phyloP scores from a whole-genome alignment of 495 filamentous ascomycete species.

The Penicillium cosmopolitanum region DNA sequence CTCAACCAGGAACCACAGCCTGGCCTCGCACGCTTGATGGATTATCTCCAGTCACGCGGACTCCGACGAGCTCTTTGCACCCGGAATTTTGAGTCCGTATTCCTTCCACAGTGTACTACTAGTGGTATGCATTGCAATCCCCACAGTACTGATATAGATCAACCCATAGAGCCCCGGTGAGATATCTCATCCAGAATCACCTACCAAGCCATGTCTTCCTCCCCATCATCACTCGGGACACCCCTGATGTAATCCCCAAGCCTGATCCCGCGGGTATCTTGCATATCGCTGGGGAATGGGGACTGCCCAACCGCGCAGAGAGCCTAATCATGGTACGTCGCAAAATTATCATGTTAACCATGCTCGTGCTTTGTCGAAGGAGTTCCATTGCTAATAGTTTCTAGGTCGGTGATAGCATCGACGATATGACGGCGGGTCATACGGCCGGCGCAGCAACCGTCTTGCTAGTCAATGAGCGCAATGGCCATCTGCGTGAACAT shows the following conservation, averaged over 20 bases:
- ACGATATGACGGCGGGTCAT: constrained; percentile 90
- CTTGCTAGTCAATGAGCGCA: constrained; percentile 79
- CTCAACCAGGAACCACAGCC: constrained; percentile 74
- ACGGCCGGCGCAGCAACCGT: constrained; percentile 88
- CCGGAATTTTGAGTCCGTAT: constrained; percentile 78
- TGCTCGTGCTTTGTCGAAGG: no score
- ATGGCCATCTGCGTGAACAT: constrained; percentile 71
- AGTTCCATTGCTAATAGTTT: neutral
- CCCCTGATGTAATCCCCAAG: constrained; percentile 70
- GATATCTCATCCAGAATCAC: constrained; percentile 74
- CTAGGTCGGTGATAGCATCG: constrained; percentile 85
- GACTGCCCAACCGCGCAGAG: constrained; percentile 53
- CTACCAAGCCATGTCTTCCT: constrained; percentile 67
- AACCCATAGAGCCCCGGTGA: constrained; percentile 57
- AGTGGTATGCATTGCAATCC: neutral
- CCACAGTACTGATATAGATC: neutral
- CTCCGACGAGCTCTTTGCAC: constrained; percentile 87
- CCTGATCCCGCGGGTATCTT: constrained; percentile 86
- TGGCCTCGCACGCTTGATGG: constrained; percentile 74
- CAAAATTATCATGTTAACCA: neutral
- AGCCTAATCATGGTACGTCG: constrained; percentile 58
- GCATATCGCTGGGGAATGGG: constrained; percentile 80
- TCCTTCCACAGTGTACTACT: neutral
- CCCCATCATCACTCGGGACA: constrained; percentile 87
- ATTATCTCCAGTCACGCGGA: constrained; percentile 68